Base-by-base conservation (phyloP, 441 rosid species). In the Populus trichocarpa region DNA sequence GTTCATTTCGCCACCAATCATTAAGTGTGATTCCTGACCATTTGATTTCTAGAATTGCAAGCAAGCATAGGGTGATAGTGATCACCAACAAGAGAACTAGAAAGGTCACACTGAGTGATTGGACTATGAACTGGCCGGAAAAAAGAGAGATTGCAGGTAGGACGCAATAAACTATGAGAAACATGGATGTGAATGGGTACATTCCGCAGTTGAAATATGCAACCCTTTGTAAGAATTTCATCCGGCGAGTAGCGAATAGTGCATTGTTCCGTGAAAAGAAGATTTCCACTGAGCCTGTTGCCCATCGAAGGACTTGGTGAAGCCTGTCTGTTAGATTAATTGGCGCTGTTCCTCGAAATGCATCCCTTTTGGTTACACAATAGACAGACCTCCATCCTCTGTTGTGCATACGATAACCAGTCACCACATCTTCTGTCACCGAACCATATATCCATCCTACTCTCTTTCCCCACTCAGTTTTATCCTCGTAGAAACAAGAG, bases 301-400 rank as follows among this genome's bases (percentile, higher is more conserved):
- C 95, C 97, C 97, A 92, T 38, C 95, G 82, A 23, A 91, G 95
- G 25, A 92, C 97, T 77, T 89, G 97, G 67, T 92, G 93, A 46
- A 92, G 90, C 77, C 97, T 85, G 75, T 90, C 95, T 35, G 92
- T 86, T 26, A 90, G 85, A 80, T 91, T 91, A 81, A 87, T 91
- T 0, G 96, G 96, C 30, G 93, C 93, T 38, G 92, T 88, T 53
- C 94, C 94, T 0, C 92, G 88, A 73, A 90, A 91, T 6, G 92
- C 92, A 79, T 91, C 96, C 28, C 88, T 84, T 83, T 88, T 90
- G 35, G 94, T 91, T 6, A 91, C 89, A 78, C 92, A 90, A 71
- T 91, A 90, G 1, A 90, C 61, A 3, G 94, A 91, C 78, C 90
- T 87, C 92, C 96, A 92, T 13, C 95, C 97, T 76, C 93, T 80